Percentiles rank a stretch among this genome's conserved stretches.
These are phyloP conservation scores for Endogone sp. DNA, from an alignment of 192 early-diverging fungal genomes.

Conservation along the genomic window DNA sequence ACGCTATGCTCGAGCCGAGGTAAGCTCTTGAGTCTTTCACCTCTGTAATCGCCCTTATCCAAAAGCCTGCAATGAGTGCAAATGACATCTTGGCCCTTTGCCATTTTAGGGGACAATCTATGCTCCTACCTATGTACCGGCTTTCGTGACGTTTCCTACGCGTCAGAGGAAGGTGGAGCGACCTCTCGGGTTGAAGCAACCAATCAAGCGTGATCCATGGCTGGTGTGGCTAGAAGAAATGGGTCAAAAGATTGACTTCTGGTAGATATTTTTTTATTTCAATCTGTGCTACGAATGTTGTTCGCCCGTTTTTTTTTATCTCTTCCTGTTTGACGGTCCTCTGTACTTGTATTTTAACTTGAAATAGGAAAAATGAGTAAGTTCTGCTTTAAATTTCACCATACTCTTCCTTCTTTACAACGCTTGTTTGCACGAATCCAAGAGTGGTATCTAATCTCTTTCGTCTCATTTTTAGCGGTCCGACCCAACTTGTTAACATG, in stretches of 20 bases:
- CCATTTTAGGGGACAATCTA: background rate
- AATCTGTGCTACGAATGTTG: too few relatives aligned
- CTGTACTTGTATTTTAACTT: too few relatives aligned
- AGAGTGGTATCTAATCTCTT: background rate
- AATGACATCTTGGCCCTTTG: background rate
- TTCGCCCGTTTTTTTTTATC: too few relatives aligned
- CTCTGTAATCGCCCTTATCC: too few relatives aligned
- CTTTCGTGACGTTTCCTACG: background rate
- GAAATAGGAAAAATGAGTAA: background rate
- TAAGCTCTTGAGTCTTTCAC: too few relatives aligned
- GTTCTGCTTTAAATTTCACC: background rate
- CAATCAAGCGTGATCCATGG: background rate
- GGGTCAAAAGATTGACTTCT: background rate
- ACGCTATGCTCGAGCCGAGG: background rate
- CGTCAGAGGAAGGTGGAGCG: background rate
- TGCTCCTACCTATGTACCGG: background rate
- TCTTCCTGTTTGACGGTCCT: too few relatives aligned
- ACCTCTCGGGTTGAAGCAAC: background rate
- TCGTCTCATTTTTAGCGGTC: background rate
- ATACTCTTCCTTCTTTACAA: background rate
- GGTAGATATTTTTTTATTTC: background rate
- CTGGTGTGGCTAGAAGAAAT: background rate
- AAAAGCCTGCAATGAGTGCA: too few relatives aligned
- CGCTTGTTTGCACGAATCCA: too few relatives aligned
- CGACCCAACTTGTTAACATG: background rate